Evolutionary conservation across 2,329 filamentous ascomycete genomes (phyloP), one percentile per base, ranked within the genome.

Genomic region (Xylariales sp.): DNA sequence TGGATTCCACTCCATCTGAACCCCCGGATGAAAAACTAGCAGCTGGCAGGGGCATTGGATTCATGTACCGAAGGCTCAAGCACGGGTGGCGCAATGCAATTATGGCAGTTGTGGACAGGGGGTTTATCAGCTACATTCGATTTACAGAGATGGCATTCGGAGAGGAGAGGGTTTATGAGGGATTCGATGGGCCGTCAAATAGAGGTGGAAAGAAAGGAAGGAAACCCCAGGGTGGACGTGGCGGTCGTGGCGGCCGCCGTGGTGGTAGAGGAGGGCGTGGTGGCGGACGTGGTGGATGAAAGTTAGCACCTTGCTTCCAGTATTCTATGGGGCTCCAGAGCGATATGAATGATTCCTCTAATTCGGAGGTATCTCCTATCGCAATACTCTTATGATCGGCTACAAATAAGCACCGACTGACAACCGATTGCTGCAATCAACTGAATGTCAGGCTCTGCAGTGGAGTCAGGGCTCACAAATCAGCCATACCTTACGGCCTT

Each of bases 81-180:
- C 81, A 95, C 53, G 93, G 89, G 2, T 81, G 84, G 58, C 77
- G 88, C 47, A 93, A 88, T 60, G 85, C 93, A 21, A 70, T 96
- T 23, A 59, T 98, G 17, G 93, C 90, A 0, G 77, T 97, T 3
- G 89, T 96, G 23, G 93, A 97, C 57, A 78, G 88, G 45, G 93
- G 93, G 0, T 74, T 97, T 16, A 84, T 90, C 31, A 97, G 91
- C 59, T 97, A 91, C 57, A 70, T 96, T 53, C 71, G 86, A 17
- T 73, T 96, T 41, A 80, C 77, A 2, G 89, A 97, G 66, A 81
- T 81, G 10, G 83, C 82, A 1, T 96, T 96, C 62, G 83, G 73
- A 1, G 75, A 79, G 45, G 88, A 95, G 60, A 78, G 66, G 58
- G 54, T 95, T 25, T 88, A 80, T 52, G 78, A 82, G 53, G 65